Evolutionary conservation across 441 rosid species (phyloP).

Genomic region (California macrophylla): DNA sequence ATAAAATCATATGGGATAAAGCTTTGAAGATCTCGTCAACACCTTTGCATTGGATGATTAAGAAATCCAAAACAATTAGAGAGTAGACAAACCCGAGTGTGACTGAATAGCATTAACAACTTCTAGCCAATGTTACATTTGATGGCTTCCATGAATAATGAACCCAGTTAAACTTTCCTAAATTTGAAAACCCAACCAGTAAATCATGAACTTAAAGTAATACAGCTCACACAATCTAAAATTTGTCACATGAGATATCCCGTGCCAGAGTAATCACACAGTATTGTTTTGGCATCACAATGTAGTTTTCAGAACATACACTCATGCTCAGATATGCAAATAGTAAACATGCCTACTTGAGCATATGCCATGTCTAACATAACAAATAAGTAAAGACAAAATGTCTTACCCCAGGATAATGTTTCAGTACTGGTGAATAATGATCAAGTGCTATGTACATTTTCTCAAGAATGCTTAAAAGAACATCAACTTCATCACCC

Average conservation of each 20-base stretch:
- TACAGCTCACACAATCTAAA: background rate
- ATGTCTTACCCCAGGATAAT: slow-evolving; percentile 81
- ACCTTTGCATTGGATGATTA: background rate
- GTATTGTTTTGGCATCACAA: background rate
- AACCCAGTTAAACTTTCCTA: background rate
- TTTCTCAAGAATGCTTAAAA: slow-evolving; percentile 69
- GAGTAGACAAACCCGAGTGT: background rate
- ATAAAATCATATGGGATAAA: background rate
- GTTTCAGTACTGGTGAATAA: slow-evolving; percentile 77
- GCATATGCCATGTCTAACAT: background rate
- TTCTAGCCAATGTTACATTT: background rate
- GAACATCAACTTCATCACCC: slow-evolving; percentile 82
- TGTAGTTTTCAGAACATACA: background rate
- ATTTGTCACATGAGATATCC: background rate
- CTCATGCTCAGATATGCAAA: background rate
- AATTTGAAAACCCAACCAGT: background rate
- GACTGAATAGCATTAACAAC: background rate
- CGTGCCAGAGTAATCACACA: background rate
- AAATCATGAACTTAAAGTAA: background rate
- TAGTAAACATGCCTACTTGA: background rate
- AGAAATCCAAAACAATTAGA: background rate
- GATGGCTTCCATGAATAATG: background rate
- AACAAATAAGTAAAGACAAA: slow-evolving; percentile 6
- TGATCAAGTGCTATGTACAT: slow-evolving; percentile 89
- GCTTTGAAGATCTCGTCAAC: background rate